These are phyloP conservation scores for Arthrobotrys entomopaga DNA, from an alignment of 2,329 filamentous ascomycete species.

Conservation along the genomic window DNA sequence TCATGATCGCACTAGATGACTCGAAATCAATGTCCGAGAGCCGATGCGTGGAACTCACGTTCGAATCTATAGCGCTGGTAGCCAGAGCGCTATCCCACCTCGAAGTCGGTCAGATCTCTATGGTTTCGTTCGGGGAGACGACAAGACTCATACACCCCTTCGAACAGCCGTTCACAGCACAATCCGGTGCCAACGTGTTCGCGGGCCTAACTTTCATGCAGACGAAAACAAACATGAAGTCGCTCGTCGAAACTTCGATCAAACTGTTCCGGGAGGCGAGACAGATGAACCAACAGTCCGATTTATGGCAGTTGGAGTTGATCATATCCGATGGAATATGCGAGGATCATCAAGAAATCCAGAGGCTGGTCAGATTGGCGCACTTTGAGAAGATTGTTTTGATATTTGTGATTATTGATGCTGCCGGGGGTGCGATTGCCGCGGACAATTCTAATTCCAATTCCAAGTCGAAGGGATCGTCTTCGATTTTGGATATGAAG, in stretches of 20 bases:
- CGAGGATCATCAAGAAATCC: constrained; percentile 85
- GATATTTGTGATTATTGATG: constrained; percentile 95
- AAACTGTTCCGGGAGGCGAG: constrained; percentile 83
- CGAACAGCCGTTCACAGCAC: constrained; percentile 79
- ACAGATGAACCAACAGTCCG: constrained; percentile 66
- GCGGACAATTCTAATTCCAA: constrained; percentile 31
- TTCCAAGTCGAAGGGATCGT: constrained; percentile 54
- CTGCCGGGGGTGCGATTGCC: constrained; percentile 66
- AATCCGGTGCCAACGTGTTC: constrained; percentile 84
- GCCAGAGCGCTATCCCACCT: constrained; percentile 88
- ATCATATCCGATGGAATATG: constrained; percentile 95
- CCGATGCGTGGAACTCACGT: constrained; percentile 79
- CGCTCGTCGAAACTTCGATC: constrained; percentile 78
- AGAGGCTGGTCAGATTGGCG: constrained; percentile 83
- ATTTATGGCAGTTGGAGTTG: constrained; percentile 94
- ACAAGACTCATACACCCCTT: constrained; percentile 89
- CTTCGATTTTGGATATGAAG: constrained; percentile 82
- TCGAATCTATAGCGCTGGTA: constrained; percentile 93
- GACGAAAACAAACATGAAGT: constrained; percentile 83
- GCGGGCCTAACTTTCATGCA: constrained; percentile 87
- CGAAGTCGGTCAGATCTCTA: constrained; percentile 90
- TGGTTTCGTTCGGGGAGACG: constrained; percentile 86
- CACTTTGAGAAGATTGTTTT: constrained; percentile 96
- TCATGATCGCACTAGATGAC: constrained; percentile 96
- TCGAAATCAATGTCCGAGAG: constrained; percentile 90